Evolutionary conservation across 148 eudicot species (phyloP).

Genomic region (Rhododendron ferrugineum): DNA sequence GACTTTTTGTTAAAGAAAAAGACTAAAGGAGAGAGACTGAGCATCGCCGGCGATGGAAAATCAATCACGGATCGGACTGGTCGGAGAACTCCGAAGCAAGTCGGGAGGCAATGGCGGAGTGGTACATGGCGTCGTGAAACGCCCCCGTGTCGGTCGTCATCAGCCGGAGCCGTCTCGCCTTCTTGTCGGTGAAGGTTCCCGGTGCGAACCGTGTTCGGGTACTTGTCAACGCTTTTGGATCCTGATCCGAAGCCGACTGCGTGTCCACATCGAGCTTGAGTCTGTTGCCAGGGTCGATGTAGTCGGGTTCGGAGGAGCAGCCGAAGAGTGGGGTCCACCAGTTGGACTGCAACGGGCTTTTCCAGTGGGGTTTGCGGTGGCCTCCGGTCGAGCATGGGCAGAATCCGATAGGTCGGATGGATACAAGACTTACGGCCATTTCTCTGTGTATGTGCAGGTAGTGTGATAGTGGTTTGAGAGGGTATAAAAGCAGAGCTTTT

Average conservation of each 20-base stretch:
- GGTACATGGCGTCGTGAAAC: constrained; percentile 42
- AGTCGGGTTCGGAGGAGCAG: no score
- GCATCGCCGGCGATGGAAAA: background rate
- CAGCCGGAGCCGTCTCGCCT: constrained; percentile 38
- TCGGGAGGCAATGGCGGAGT: constrained; percentile 45
- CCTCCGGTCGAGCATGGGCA: constrained; percentile 11
- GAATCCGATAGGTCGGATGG: constrained; percentile 6
- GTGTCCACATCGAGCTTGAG: background rate
- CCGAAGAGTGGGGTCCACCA: no score
- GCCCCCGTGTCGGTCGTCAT: constrained; percentile 31
- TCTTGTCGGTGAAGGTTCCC: constrained; percentile 37
- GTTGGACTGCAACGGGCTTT: background rate
- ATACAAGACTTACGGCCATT: constrained; percentile 14
- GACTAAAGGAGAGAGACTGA: no score
- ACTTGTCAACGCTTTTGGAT: background rate
- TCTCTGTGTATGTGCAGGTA: background rate
- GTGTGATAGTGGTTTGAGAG: no score
- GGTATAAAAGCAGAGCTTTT: background rate
- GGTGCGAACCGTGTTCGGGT: constrained; percentile 17
- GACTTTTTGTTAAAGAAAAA: no score
- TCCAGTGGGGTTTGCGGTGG: background rate
- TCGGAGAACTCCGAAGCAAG: constrained; percentile 38
- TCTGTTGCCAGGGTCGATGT: no score
- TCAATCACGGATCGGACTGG: background rate
- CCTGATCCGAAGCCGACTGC: background rate